phyloP scores from a whole-genome alignment of 2,329 filamentous ascomycete genomes.

The Plenodomus tracheiphilus region DNA sequence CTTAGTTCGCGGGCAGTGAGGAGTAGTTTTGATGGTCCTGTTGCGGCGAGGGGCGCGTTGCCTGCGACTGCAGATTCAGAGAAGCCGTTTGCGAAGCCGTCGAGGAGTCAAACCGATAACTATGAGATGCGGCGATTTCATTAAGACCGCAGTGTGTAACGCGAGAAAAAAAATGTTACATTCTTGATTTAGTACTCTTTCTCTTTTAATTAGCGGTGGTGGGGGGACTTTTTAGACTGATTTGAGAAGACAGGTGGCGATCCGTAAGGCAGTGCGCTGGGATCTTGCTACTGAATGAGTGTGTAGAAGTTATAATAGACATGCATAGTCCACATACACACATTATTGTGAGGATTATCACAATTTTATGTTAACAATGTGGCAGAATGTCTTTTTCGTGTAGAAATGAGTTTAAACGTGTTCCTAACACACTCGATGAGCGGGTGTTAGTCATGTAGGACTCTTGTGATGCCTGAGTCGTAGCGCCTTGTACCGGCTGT shows the following conservation, averaged over 20 bases:
- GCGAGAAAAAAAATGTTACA: conserved; percentile 1
- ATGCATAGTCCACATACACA: no score
- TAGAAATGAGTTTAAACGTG: no score
- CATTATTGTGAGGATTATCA: no score
- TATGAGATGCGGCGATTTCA: conserved; percentile 39
- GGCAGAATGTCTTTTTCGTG: no score
- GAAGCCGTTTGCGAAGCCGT: conserved; percentile 24
- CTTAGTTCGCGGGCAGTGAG: conserved; percentile 37
- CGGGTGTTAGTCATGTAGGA: no score
- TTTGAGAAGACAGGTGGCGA: no score
- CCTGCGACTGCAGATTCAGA: conserved; percentile 24
- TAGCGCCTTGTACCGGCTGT: no score
- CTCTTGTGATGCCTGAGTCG: no score
- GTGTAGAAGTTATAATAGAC: no score
- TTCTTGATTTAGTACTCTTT: background rate
- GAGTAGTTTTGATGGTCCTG: background rate
- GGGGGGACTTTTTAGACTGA: no score
- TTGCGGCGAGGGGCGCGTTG: conserved; percentile 29
- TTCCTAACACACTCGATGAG: no score
- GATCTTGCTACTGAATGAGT: conserved; percentile 1
- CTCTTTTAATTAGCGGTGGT: background rate
- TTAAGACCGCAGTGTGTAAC: conserved; percentile 2
- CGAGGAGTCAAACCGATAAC: conserved; percentile 34
- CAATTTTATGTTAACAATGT: no score
- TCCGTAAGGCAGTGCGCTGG: conserved; percentile 13